These are phyloP conservation scores for Penicillium palitans DNA, from an alignment of 2,329 filamentous ascomycete species.

Conservation along the genomic window DNA sequence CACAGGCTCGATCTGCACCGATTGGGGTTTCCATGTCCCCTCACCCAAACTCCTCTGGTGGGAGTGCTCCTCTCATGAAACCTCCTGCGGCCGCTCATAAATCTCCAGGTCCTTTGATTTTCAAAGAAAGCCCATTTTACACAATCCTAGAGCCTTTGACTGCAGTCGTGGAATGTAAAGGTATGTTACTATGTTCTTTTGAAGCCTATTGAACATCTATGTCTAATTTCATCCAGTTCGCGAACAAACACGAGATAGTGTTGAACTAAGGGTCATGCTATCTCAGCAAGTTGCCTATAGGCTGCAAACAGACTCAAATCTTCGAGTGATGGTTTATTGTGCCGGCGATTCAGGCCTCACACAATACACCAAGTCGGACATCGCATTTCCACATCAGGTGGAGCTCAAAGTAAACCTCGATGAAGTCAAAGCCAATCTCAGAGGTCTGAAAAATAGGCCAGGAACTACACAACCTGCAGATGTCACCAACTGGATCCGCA, in stretches of 20 bases:
- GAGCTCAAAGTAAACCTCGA: conserved; percentile 88
- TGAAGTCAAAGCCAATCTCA: conserved; percentile 88
- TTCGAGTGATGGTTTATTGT: conserved; percentile 82
- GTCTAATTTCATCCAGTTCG: conserved; percentile 49
- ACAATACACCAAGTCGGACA: conserved; percentile 62
- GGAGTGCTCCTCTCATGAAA: conserved; percentile 9
- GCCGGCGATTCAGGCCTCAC: conserved; percentile 62
- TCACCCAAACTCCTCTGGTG: conserved; percentile 33
- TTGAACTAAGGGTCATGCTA: conserved; percentile 60
- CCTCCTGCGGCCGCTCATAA: conserved; percentile 29
- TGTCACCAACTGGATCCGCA: conserved; percentile 74
- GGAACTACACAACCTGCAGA: conserved; percentile 93
- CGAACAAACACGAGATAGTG: conserved; percentile 59
- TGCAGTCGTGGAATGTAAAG: conserved; percentile 66
- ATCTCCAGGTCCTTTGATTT: conserved; percentile 49
- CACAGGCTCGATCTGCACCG: conserved; percentile 30
- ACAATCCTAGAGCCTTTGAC: conserved; percentile 66
- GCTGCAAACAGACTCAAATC: conserved; percentile 60
- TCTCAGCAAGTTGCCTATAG: conserved; percentile 55
- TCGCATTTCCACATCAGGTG: conserved; percentile 87
- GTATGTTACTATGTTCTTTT: conserved; percentile 50
- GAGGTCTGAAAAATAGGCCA: conserved; percentile 92
- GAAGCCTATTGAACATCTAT: not conserved
- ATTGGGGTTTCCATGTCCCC: conserved; percentile 35
- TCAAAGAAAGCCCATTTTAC: conserved; percentile 86